Percentiles rank a stretch among this genome's conserved stretches.
phyloP scores from a whole-genome alignment of 1,284 basidiomycete species.

The Malassezia psittaci region DNA sequence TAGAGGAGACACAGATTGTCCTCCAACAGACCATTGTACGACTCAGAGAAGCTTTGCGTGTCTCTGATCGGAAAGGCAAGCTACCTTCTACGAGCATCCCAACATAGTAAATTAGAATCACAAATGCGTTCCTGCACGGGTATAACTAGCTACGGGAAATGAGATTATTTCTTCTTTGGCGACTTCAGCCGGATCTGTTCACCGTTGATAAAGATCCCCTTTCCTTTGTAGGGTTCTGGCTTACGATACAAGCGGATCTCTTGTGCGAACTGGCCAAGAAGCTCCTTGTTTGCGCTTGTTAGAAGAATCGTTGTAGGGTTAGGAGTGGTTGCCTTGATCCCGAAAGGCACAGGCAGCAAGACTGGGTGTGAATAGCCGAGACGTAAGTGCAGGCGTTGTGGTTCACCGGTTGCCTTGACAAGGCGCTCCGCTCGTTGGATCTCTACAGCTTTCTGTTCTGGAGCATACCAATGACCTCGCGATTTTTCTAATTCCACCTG shows the following conservation, averaged over 20 bases:
- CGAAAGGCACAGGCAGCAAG: conserved; percentile 62
- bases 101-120: background rate
- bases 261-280: conserved; percentile 76
- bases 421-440: conserved; percentile 21
- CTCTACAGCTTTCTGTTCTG: conserved; percentile 24
- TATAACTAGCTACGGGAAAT: too few species aligned
- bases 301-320: conserved; percentile 53
- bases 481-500: conserved; percentile 21
- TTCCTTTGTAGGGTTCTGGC: conserved; percentile 84
- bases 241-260: conserved; percentile 71
- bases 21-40: conserved; percentile 5
- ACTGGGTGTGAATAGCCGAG: conserved; percentile 84
- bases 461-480: conserved; percentile 24
- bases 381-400: conserved; percentile 29
- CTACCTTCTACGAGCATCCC: background rate
- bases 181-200: conserved; percentile 81
- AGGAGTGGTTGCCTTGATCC: conserved; percentile 40
- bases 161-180: conserved; percentile 80
- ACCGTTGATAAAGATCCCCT: conserved; percentile 79
- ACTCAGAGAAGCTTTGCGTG: background rate
- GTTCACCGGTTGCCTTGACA: conserved; percentile 15
- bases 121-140: background rate
- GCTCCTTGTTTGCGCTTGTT: conserved; percentile 53
- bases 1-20: conserved; percentile 5
- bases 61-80: conserved; percentile 1